A percentile compares a stretch with the other conserved stretches of the same genome.
phyloP scores from a whole-genome alignment of 371 early-diverging fungal genomes.

The Apophysomyces variabilis region DNA sequence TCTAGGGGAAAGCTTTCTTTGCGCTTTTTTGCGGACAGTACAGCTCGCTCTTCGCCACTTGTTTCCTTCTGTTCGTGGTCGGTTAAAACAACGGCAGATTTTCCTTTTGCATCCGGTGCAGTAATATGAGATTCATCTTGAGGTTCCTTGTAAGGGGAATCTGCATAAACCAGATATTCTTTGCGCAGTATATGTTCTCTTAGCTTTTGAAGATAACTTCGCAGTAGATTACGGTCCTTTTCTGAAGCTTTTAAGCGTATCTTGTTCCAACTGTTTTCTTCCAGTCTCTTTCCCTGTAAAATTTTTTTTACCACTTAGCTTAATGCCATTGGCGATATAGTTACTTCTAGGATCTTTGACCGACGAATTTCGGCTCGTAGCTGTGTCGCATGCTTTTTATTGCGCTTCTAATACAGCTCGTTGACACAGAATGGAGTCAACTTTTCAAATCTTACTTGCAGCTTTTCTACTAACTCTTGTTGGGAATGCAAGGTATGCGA shows the following conservation, averaged over 20 bases:
- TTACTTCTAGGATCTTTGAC: not conserved
- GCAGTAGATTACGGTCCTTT: conserved; percentile 4
- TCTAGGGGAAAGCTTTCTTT: not conserved
- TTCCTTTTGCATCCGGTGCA: conserved; percentile 11
- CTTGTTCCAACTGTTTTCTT: conserved; percentile 15
- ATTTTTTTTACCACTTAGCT: not conserved
- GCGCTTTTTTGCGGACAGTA: not conserved
- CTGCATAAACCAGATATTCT: not conserved
- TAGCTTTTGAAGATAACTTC: conserved; percentile 7
- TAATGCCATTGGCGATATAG: not conserved
- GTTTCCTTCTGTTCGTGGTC: not conserved
- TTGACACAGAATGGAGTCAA: too few species aligned
- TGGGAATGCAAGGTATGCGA: too few species aligned
- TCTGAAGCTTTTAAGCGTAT: not conserved
- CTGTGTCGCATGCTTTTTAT: too few species aligned
- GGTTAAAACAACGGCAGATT: not conserved
- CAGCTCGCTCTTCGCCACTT: not conserved
- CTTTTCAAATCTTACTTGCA: too few species aligned
- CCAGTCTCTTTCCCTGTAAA: conserved; percentile 12
- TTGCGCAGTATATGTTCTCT: conserved; percentile 5
- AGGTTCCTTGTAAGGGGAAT: too few species aligned
- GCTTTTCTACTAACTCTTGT: too few species aligned
- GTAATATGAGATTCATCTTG: not conserved
- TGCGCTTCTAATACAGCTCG: too few species aligned
- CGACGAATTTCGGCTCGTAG: not conserved